Base-by-base conservation (phyloP, 345 rosid genomes). In the Brassica rapa region DNA sequence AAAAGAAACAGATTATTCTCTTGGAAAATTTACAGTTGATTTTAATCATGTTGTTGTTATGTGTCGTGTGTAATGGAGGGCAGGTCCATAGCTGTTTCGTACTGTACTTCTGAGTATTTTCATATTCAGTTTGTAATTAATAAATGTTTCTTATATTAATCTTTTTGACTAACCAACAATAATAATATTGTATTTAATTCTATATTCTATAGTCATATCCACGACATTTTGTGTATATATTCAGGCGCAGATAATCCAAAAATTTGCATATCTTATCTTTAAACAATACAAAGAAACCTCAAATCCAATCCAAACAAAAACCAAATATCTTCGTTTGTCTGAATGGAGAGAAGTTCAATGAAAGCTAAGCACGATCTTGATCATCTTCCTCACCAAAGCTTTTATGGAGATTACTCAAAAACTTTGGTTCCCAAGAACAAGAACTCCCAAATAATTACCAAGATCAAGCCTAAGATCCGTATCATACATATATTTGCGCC, bases 401-500 rank as follows among this genome's bases (percentile, higher is more conserved):
- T 43, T 15, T 65, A 71, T 15, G 80, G 72, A 63, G 76, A 65
- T 8, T 57, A 65, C 65, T 70, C 83, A 64, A 74, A 35, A 71
- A 19, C 63, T 21, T 64, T 10, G 43, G 39, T 77, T 73, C 76
- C 78, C 78, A 74, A 88, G 62, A 86, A 84, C 79, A 87, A 75
- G 66, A 77, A 77, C 68, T 94, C 97, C 8, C 86, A 75, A 1
- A 60, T 78, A n/a, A 86, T 87, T 33, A 78, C 93, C 67, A 91
- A 94, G 73, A 23, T 76, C 64, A 90, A 90, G 87, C 97, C 93
- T 1, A 89, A 87, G 85, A 85, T 93, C 25, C 87, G 98, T 39
- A 90, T 95, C 69, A 87, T 91, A 71, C 98, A 95, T 86, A 84
- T 91, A 61, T 84, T 88, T 81, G 96, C 96, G 3, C 99, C 99